Base-by-base conservation (phyloP, 352 stramenopile genomes). In the Phytophthora sojae region DNA sequence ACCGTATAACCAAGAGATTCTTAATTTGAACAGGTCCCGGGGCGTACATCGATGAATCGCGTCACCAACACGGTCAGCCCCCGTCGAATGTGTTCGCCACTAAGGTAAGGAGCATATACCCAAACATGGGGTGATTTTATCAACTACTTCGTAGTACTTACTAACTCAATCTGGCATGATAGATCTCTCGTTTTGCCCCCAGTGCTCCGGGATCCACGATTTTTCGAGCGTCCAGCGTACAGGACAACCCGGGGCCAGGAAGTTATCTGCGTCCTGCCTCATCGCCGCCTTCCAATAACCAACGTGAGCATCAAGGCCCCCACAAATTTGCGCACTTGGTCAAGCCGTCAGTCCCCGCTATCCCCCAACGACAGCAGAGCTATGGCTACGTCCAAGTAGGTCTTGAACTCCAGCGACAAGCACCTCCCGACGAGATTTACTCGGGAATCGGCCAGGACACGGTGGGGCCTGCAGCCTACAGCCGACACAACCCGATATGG, bases 131-230 rank as follows among this genome's bases (percentile, higher is more conserved):
- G 19, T 11, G 8, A 37, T n/a, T 17, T 60, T 25, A 37, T 19
- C 44, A 25, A 26, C 42, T 57, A 26, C 44, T 2, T 32, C 21
- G 21, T 21, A 21, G n/a, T 6, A 51, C 14, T 17, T 44, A 32
- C 29, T 1, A 32, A 32, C 29, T 32, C 29, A 32, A 32, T 57
- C 5, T 50, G 12, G 19, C 44, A 19, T 23, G 5, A 6, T 39
- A 93, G 86, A 89, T 89, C 37, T 86, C 85, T 67, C 80, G 87
- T 4, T 94, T 94, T 57, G 87, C 85, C 9, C 87, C 87, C 1
- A 90, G 82, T 55, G 85, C 85, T 0, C 87, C 87, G 7, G 87
- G 87, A 8, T 94, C 87, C 6, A 89, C 83, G 19, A 77, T 92
- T 59, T 94, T 86, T 58, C 72, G 72, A 1, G 57, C 87, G 6